A percentile compares a stretch with the other conserved stretches of the same genome.
Conservation (phyloP, 2,329 filamentous ascomycete species). For the Teratosphaeria gauchensis region DNA sequence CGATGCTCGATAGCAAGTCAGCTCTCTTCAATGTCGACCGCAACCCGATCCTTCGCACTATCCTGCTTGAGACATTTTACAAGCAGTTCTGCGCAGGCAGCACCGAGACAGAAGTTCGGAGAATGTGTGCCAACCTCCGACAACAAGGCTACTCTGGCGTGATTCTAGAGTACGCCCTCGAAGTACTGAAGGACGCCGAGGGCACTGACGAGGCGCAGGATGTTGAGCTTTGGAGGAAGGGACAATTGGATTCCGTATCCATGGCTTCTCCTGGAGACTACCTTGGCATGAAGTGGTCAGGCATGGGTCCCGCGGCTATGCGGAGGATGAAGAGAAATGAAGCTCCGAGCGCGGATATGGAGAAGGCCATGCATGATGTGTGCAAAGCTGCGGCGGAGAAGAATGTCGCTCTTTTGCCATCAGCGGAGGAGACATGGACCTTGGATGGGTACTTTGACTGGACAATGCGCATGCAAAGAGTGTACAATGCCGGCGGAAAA, state of each 20-base stretch:
- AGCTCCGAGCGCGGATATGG: slow-evolving; percentile 54
- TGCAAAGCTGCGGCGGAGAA: slow-evolving; percentile 62
- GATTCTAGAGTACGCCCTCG: slow-evolving; percentile 73
- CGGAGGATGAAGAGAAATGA: slow-evolving; percentile 54
- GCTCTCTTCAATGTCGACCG: slow-evolving; percentile 61
- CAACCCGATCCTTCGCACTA: slow-evolving; percentile 59
- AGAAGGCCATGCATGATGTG: slow-evolving; percentile 61
- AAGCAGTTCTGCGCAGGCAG: slow-evolving; percentile 86
- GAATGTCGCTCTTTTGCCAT: slow-evolving; percentile 67
- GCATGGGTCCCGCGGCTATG: slow-evolving; percentile 66
- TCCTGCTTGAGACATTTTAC: slow-evolving; percentile 78
- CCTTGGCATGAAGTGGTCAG: slow-evolving; percentile 60
- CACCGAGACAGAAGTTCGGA: slow-evolving; percentile 55
- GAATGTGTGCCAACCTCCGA: slow-evolving; percentile 57
- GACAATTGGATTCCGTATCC: slow-evolving; percentile 63
- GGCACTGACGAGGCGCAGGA: slow-evolving; percentile 47
- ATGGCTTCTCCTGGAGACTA: slow-evolving; percentile 44
- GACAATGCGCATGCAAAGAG: slow-evolving; percentile 66
- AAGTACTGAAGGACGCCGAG: slow-evolving; percentile 55
- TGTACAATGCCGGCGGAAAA: slow-evolving; percentile 39
- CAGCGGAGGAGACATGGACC: slow-evolving; percentile 73
- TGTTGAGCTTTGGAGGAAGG: slow-evolving; percentile 61
- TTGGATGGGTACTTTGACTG: slow-evolving; percentile 74
- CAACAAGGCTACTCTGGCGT: slow-evolving; percentile 71
- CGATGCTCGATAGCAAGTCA: slow-evolving; percentile 59